Percentiles rank a stretch among this genome's conserved stretches.
Conservation (phyloP, 2,329 filamentous ascomycete genomes). For the Aspergillus eucalypticola region DNA sequence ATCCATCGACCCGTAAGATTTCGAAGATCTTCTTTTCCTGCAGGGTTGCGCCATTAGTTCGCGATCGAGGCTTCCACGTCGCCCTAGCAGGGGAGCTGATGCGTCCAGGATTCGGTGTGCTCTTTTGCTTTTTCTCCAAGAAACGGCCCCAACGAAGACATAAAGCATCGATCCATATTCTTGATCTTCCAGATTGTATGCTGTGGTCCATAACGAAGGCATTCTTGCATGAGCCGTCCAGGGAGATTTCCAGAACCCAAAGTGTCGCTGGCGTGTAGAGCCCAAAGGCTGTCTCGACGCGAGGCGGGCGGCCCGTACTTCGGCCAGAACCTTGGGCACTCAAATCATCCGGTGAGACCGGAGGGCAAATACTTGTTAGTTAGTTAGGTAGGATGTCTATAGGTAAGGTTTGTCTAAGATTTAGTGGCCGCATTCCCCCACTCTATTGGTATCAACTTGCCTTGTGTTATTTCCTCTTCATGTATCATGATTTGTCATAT, state of each 20-base stretch:
- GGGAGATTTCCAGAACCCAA: not conserved
- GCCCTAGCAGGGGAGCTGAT: not conserved
- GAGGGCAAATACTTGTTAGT: not conserved
- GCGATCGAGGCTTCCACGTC: not conserved
- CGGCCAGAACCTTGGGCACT: not conserved
- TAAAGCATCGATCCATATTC: not conserved
- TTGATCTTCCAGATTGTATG: not conserved
- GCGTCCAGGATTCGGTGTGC: not conserved
- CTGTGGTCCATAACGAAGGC: not conserved
- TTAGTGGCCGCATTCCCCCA: not conserved
- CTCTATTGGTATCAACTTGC: not conserved
- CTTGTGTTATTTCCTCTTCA: not conserved
- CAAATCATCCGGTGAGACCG: not conserved
- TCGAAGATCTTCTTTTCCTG: not conserved
- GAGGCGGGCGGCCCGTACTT: not conserved
- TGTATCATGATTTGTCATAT: not conserved
- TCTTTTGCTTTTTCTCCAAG: not conserved
- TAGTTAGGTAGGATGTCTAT: not conserved
- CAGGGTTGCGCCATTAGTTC: not conserved
- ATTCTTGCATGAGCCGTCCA: not conserved
- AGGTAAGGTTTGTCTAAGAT: constrained; percentile 1
- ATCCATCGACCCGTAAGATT: not conserved
- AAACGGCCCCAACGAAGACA: not conserved
- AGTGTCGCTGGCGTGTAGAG: not conserved
- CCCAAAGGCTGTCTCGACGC: not conserved